Conservation (phyloP, 345 rosid species). For the Eucalyptus erythrocorys region DNA sequence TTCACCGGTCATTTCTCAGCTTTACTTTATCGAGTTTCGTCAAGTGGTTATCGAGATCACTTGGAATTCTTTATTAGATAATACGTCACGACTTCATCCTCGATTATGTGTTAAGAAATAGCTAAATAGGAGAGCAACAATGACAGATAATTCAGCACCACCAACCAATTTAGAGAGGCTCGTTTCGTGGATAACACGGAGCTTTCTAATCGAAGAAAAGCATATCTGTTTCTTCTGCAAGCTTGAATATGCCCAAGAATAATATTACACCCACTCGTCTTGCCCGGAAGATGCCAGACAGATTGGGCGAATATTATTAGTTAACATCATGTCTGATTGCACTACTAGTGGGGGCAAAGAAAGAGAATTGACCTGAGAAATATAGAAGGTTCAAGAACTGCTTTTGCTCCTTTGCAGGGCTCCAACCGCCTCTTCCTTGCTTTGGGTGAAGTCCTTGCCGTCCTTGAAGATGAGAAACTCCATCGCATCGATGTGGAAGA, state of each 20-base stretch:
- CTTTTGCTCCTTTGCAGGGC: background rate
- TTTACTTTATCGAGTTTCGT: background rate
- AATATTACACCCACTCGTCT: background rate
- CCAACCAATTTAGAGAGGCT: background rate
- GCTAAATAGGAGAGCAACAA: background rate
- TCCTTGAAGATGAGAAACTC: slow-evolving; percentile 45
- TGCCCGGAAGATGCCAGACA: background rate
- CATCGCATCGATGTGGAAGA: slow-evolving; percentile 34
- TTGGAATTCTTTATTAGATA: background rate
- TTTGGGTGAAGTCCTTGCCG: slow-evolving; percentile 20
- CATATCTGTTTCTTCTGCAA: background rate
- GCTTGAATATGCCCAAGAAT: background rate
- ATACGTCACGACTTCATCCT: background rate
- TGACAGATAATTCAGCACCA: background rate
- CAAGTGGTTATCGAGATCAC: background rate
- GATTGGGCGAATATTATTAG: background rate
- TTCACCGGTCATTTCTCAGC: background rate
- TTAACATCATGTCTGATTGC: background rate
- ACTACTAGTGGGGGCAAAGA: background rate
- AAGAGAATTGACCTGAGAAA: background rate
- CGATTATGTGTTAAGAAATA: background rate
- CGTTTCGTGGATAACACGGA: background rate
- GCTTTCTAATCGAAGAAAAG: background rate
- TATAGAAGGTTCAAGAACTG: background rate
- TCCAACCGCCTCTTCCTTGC: slow-evolving; percentile 36